Evolutionary conservation across 2,329 filamentous ascomycete species (phyloP).

Genomic region (Emericellopsis atlantica): DNA sequence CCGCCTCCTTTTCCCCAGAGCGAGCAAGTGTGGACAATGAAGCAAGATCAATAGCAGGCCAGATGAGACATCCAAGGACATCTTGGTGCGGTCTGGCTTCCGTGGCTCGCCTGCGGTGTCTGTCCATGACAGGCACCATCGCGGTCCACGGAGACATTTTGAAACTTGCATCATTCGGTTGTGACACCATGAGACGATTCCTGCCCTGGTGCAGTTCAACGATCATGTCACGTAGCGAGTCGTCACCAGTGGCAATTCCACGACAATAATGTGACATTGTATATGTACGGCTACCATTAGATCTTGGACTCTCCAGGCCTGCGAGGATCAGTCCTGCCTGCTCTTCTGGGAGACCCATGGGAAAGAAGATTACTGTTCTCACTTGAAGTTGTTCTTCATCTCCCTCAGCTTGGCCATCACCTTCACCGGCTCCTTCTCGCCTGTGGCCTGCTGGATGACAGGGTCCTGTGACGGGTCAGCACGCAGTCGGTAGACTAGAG

Average conservation of each 20-base stretch:
- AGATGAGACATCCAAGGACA: conserved; percentile 4
- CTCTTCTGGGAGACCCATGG: no score
- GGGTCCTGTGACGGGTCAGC: conserved; percentile 46
- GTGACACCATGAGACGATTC: background rate
- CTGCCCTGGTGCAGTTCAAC: background rate
- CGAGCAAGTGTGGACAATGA: conserved; percentile 59
- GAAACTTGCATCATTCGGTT: background rate
- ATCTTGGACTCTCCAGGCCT: conserved; percentile 17
- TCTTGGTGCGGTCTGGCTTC: conserved; percentile 9
- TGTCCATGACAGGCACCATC: conserved; percentile 13
- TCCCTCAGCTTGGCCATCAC: conserved; percentile 80
- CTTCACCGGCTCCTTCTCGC: conserved; percentile 64
- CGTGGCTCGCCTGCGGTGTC: conserved; percentile 15
- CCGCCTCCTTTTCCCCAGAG: conserved; percentile 38
- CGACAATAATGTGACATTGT: background rate
- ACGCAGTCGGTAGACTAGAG: background rate
- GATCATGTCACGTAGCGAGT: background rate
- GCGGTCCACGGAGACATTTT: conserved; percentile 23
- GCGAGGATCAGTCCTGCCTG: background rate
- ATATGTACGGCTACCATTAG: conserved; percentile 6
- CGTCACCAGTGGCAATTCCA: background rate
- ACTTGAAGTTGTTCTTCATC: conserved; percentile 74
- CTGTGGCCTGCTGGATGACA: conserved; percentile 70
- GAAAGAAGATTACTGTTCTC: conserved; percentile 15
- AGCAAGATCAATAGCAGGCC: conserved; percentile 39